Evolutionary conservation across 306 rosid genomes (phyloP).

Genomic region (Calophaca sinica): DNA sequence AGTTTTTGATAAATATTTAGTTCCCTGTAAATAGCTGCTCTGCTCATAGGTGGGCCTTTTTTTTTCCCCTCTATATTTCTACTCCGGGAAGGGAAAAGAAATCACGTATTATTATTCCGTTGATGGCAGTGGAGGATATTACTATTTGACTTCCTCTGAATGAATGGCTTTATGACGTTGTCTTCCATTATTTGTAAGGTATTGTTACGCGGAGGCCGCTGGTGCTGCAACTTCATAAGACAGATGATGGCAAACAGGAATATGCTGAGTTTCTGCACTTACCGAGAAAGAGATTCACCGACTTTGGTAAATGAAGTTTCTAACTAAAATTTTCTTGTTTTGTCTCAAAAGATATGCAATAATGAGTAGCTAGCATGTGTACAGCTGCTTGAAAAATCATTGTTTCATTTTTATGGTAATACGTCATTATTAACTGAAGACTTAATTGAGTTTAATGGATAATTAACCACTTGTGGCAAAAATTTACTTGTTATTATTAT

Average conservation of each 20-base stretch:
- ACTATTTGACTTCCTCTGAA: conserved; percentile 20
- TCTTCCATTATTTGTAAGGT: conserved; percentile 56
- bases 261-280: conserved; percentile 98
- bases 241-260: conserved; percentile 69
- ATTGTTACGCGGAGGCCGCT: conserved; percentile 97
- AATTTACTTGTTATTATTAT: neutral
- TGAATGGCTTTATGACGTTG: conserved; percentile 30
- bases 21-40: conserved; percentile 18
- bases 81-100: neutral
- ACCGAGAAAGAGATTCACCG: conserved; percentile 77
- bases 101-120: neutral
- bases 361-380: neutral
- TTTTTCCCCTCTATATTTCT: neutral
- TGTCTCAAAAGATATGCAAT: conserved; percentile 17
- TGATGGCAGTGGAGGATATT: conserved; percentile 34
- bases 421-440: neutral
- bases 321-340: conserved; percentile 22
- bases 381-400: neutral
- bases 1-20: conserved; percentile 9
- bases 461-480: neutral
- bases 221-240: conserved; percentile 95
- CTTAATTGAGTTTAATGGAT: conserved; percentile 7
- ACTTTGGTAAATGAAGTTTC: conserved; percentile 70
- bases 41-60: neutral
- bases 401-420: conserved; percentile 29